Conservation (phyloP, 208 protist genomes). For the Leishmania arabica region DNA sequence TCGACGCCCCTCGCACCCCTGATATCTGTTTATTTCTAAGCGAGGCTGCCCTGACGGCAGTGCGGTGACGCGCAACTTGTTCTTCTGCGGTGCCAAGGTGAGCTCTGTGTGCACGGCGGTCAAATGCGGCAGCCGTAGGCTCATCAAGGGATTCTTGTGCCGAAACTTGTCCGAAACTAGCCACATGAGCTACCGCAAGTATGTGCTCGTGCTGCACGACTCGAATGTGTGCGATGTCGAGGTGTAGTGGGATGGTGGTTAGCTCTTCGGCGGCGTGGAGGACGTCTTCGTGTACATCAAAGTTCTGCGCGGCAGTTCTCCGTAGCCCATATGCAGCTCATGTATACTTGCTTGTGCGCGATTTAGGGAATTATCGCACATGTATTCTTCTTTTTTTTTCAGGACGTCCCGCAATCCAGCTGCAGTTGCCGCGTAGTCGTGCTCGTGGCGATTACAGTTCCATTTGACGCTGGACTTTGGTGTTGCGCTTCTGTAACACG, state of each 20-base stretch:
- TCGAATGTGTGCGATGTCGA: constrained; percentile 18
- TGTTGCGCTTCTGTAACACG: background rate
- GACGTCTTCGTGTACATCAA: constrained; percentile 51
- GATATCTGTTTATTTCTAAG: constrained; percentile 37
- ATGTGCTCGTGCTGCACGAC: constrained; percentile 61
- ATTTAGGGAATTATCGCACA: background rate
- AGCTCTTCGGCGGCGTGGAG: constrained; percentile 22
- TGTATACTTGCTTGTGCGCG: background rate
- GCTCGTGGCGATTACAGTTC: background rate
- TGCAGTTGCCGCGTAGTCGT: background rate
- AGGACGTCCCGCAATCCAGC: background rate
- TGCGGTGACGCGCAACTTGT: constrained; percentile 26
- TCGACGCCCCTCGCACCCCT: background rate
- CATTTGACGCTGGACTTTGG: background rate
- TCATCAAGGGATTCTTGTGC: constrained; percentile 42
- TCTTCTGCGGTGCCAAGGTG: constrained; percentile 9
- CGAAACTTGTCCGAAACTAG: constrained; percentile 16
- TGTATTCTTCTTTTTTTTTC: background rate
- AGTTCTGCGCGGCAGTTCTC: constrained; percentile 10
- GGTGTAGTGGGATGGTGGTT: constrained; percentile 6
- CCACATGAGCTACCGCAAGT: constrained; percentile 30
- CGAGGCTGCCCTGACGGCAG: constrained; percentile 39
- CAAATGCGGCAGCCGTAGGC: constrained; percentile 27
- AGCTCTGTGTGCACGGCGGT: constrained; percentile 29
- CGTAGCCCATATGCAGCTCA: background rate